Percentiles rank a stretch among this genome's conserved stretches.
These are phyloP conservation scores for Aspergillus ochraceus DNA, from an alignment of 2,329 filamentous ascomycete genomes.

Conservation along the genomic window DNA sequence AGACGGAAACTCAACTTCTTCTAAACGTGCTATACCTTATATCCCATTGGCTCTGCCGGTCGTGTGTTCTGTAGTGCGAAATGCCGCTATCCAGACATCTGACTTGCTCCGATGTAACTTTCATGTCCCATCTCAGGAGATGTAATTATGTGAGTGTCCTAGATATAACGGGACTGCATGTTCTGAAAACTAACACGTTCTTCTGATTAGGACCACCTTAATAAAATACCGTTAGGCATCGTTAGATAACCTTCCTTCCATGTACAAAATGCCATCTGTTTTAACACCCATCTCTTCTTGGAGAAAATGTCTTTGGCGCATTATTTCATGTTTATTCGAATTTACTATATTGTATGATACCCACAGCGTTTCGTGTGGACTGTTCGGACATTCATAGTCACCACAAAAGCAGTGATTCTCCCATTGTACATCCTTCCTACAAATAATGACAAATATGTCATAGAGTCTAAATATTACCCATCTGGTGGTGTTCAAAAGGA, in stretches of 20 bases:
- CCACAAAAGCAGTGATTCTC: too few relatives aligned
- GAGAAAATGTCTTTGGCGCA: too few relatives aligned
- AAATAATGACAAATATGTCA: too few relatives aligned
- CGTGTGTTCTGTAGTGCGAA: background rate
- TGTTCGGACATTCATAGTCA: background rate
- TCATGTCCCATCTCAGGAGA: background rate
- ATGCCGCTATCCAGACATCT: background rate
- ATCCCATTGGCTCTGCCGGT: background rate
- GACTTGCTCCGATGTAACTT: background rate
- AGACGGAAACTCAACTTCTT: constrained; percentile 33
- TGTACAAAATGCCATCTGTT: too few relatives aligned
- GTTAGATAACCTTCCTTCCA: background rate
- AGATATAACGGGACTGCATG: background rate
- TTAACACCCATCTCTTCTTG: too few relatives aligned
- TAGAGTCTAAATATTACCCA: too few relatives aligned
- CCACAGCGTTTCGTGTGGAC: constrained; percentile 9
- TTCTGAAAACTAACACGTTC: background rate
- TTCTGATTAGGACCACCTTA: background rate
- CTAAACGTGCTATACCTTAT: constrained; percentile 10
- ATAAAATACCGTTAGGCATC: background rate
- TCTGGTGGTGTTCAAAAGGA: too few relatives aligned
- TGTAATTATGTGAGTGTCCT: background rate
- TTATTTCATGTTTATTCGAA: background rate
- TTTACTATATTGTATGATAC: constrained; percentile 12
- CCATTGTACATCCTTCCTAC: too few relatives aligned